Conservation (phyloP, 2,329 filamentous ascomycete species). For the Huntiella moniliformis region DNA sequence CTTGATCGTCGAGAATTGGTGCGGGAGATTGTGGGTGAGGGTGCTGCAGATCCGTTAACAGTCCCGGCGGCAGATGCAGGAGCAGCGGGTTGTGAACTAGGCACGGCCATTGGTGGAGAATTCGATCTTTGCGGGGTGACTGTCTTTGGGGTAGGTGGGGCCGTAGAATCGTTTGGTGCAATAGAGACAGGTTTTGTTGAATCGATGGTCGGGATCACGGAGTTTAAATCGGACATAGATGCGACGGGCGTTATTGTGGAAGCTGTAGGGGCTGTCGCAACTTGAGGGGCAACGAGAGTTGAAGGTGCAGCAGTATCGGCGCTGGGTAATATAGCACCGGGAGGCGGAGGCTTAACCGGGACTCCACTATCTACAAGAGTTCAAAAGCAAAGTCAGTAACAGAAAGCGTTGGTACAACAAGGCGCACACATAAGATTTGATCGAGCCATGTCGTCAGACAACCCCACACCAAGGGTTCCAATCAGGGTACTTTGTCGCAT, state of each 20-base stretch:
- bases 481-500: too few relatives aligned
- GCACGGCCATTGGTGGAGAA: not conserved
- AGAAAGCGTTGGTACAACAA: too few relatives aligned
- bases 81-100: slow-evolving; percentile 1
- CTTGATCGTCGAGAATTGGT: slow-evolving; percentile 14
- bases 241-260: not conserved
- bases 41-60: slow-evolving; percentile 15
- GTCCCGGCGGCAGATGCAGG: slow-evolving; percentile 2
- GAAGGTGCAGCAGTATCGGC: not conserved
- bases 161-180: not conserved
- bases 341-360: slow-evolving; percentile 1
- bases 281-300: not conserved
- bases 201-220: not conserved
- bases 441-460: too few relatives aligned
- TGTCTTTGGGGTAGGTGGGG: too few relatives aligned
- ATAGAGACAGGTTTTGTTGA: not conserved
- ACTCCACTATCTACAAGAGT: not conserved
- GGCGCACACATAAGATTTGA: too few relatives aligned
- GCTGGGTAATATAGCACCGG: not conserved
- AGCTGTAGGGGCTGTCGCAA: not conserved
- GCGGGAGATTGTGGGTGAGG: slow-evolving; percentile 4
- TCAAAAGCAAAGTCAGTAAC: not conserved
- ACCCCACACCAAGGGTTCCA: too few relatives aligned
- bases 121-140: not conserved
- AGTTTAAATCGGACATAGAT: not conserved